Evolutionary conservation across 2,329 filamentous ascomycete species (phyloP), one percentile per base, ranked within the genome.

Genomic region (Purpureocillium takamizusanense): DNA sequence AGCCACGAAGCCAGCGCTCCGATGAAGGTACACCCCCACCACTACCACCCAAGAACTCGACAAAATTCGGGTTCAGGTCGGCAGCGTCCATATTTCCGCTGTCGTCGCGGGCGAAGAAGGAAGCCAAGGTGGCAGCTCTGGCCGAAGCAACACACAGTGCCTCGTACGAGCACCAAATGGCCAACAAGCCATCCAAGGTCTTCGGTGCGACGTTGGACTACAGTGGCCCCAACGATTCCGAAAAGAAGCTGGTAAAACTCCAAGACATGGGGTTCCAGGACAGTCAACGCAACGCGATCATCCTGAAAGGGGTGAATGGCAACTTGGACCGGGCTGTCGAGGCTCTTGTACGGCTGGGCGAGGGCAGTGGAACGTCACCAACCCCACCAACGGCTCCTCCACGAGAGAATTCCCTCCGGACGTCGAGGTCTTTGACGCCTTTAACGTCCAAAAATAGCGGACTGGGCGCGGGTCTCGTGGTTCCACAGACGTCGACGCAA

Each of bases 181-280:
- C 66, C 21, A 83, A 74, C 54, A 88, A 86, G 55, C 69, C 78
- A 6, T 83, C 83, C 8, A 73, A 73, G 44, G 62, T 76, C 8
- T 86, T 90, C 56, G 84, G 84, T 4, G 77, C 80, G 10, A 80
- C 76, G 34, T 67, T 92, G 18, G 74, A 71, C 30, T 61, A 66
- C 33, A 68, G 71, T 37, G 61, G 53, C 16, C 48, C 56, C 34
- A 70, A 83, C 47, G 78, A 80, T 41, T 72, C 81, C 39, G 86
- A 94, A 32, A 70, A 74, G 36, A 97, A 97, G 58, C 62, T 97
- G 56, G 69, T 70, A 3, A 80, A 78, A 37, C 65, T 98, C 41
- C 76, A 80, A 39, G 88, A 95, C 40, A 94, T 97, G 88, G 92
- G 92, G 0, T 98, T 98, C 52, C 69, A 67, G 4, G 88, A 98